Evolutionary conservation across 108 stramenopile genomes (phyloP), one percentile per base, ranked within the genome.

Genomic region (Discostella stelligeroides): DNA sequence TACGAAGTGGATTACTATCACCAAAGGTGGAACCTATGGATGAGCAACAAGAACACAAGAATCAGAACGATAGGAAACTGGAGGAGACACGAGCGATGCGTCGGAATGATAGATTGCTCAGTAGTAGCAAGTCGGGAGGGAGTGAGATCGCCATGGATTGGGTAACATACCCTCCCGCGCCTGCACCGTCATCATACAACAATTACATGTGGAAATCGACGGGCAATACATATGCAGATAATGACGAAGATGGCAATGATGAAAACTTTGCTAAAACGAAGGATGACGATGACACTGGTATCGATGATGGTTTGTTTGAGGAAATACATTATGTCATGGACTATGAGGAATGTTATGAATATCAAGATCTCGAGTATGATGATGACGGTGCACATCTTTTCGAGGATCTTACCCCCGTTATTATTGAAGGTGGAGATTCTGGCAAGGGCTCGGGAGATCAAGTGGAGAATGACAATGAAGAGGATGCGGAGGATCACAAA

Each of bases 231-330:
- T 9, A 9, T 1, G 25, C 23, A 1, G 53, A 54, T 54, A 29
- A 25, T 28, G 25, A 54, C 24, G 56, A 18, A 12, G 30, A 18
- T 38, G 15, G 37, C 2, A 1, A 57, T 38, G 14, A 57, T 57
- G 37, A 39, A 3, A 38, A 39, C 11, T 29, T 15, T 54, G 27
- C 25, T 28, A 0, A 7, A 0, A 37, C 37, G 34, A 37, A 12
- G 46, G 50, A 27, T 15, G 39, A 48, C 15, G 2, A 15, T 14
- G 63, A 49, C 18, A 1, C 15, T 2, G 17, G 18, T 8, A 48
- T 30, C 47, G 47, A 64, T 29, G 66, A 67, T 41, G 27, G 38
- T 21, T 55, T 50, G 57, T 15, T 40, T 4, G n/a, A 58, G 39
- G 39, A 39, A 34, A 34, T 34, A 3, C 5, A 34, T 3, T 34